These are phyloP conservation scores for Metschnikowia picachoensis DNA, from an alignment of 805 yeast species.

Conservation along the genomic window DNA sequence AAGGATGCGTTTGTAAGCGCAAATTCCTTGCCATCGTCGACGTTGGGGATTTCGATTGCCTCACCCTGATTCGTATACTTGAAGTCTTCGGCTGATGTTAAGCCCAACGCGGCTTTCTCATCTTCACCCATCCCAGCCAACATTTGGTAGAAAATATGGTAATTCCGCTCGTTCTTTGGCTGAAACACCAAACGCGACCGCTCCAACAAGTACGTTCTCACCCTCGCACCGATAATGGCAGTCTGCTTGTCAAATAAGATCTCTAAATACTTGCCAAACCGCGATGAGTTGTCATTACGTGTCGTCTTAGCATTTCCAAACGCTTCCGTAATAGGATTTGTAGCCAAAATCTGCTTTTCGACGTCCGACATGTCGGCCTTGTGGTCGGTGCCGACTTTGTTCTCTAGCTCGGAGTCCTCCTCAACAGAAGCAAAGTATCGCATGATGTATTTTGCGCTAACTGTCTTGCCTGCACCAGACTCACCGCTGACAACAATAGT, in stretches of 20 bases:
- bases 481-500: conserved; percentile 97
- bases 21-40: conserved; percentile 82
- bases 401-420: conserved; percentile 34
- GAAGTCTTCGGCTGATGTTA: conserved; percentile 64
- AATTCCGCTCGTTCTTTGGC: conserved; percentile 86
- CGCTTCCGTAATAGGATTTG: conserved; percentile 96
- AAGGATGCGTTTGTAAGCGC: conserved; percentile 73
- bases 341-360: conserved; percentile 91
- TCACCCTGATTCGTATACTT: conserved; percentile 90
- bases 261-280: conserved; percentile 95
- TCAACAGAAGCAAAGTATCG: conserved; percentile 96
- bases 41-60: conserved; percentile 60
- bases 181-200: conserved; percentile 93
- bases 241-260: conserved; percentile 74
- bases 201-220: conserved; percentile 88
- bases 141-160: conserved; percentile 91
- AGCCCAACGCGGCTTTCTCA: conserved; percentile 54
- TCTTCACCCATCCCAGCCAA: conserved; percentile 64
- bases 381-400: conserved; percentile 33
- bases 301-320: conserved; percentile 98
- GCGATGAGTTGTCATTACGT: conserved; percentile 94
- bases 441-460: conserved; percentile 95
- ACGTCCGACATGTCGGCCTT: conserved; percentile 76
- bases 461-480: conserved; percentile 98
- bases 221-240: conserved; percentile 88